Evolutionary conservation across 2,329 filamentous ascomycete genomes (phyloP), one percentile per base, ranked within the genome.

Genomic region (Ophiostoma novo-ulmi): DNA sequence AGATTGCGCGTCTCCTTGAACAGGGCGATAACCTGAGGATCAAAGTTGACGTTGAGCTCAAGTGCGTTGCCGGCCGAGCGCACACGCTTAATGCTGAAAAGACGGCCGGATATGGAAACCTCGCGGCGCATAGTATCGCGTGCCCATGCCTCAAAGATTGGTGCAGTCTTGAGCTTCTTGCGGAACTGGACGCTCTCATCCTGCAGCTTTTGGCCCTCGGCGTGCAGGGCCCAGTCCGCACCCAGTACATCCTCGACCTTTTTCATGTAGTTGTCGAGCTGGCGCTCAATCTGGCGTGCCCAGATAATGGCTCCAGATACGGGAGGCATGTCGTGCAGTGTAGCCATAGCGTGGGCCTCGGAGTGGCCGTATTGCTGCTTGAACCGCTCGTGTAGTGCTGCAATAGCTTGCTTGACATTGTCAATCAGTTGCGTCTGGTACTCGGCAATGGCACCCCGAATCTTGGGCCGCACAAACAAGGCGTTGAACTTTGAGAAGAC

Each of bases 401-500:
- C 90, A 75, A 99, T 99, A 77, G 97, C 96, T 77, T 93, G 90
- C 79, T 98, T 98, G 76, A 99, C 95, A 76, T 97, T 97, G 76
- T 97, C 94, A 79, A 99, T 97, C 44, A 99, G 88, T 80, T 97
- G 94, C 5, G 94, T 95, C 80, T 99, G 95, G 78, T 99, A 99
- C 81, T 99, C 94, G 63, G 93, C 92, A 77, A 99, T 99, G 70
- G 95, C 96, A 75, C 96, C 94, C 74, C 95, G 90, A 81, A 99
- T 98, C 85, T 99, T 99, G n/a, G 95, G 95, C 72, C 95, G 89
- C 71, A 99, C 94, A 76, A 99, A 97, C 39, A 99, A 89, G 1
- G 95, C 95, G 78, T 99, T 99, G 86, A 99, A 99, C 79, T 98
- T 98, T 69, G 95, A 98, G 79, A 99, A 99, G 73, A 99, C 95